Evolutionary conservation across 495 filamentous ascomycete species (phyloP).

Genomic region (Endocarpon pusillum): DNA sequence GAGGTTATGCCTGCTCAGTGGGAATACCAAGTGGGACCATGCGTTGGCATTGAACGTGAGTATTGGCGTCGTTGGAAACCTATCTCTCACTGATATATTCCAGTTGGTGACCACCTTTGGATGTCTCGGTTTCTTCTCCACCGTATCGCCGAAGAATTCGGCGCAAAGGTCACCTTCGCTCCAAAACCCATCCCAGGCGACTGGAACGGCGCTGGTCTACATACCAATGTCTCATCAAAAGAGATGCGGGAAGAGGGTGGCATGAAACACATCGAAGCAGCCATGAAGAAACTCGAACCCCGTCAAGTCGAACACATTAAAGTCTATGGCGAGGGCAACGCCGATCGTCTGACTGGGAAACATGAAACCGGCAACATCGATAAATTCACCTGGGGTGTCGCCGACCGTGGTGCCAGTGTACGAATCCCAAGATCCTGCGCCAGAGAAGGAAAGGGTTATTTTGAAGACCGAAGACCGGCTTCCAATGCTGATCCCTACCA

Average conservation of each 20-base stretch:
- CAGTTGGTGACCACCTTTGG: slow-evolving; percentile 96
- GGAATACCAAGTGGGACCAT: slow-evolving; percentile 98
- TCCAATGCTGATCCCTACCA: slow-evolving; percentile 95
- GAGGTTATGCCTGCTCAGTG: slow-evolving; percentile 98
- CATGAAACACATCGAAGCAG: slow-evolving; percentile 79
- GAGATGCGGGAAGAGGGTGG: slow-evolving; percentile 81
- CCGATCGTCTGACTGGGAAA: slow-evolving; percentile 72
- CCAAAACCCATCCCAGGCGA: slow-evolving; percentile 98
- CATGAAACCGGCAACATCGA: slow-evolving; percentile 95
- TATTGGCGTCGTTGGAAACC: slow-evolving; percentile 7
- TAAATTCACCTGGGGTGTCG: slow-evolving; percentile 86
- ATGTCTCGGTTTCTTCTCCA: slow-evolving; percentile 89
- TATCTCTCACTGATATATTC: slow-evolving; percentile 9
- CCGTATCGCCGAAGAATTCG: slow-evolving; percentile 94
- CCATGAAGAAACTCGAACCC: slow-evolving; percentile 74
- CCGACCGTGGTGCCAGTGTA: slow-evolving; percentile 85
- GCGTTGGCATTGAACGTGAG: slow-evolving; percentile 68
- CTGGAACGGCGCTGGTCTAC: slow-evolving; percentile 98
- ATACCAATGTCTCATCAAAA: slow-evolving; percentile 84
- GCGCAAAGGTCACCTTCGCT: slow-evolving; percentile 86
- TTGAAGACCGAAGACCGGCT: slow-evolving; percentile 89
- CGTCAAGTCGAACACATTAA: slow-evolving; percentile 91
- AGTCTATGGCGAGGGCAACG: slow-evolving; percentile 95
- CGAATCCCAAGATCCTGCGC: slow-evolving; percentile 83
- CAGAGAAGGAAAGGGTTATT: slow-evolving; percentile 93